Evolutionary conservation across 495 filamentous ascomycete genomes (phyloP), one percentile per base, ranked within the genome.

Genomic region (Schizothecium vesticola): DNA sequence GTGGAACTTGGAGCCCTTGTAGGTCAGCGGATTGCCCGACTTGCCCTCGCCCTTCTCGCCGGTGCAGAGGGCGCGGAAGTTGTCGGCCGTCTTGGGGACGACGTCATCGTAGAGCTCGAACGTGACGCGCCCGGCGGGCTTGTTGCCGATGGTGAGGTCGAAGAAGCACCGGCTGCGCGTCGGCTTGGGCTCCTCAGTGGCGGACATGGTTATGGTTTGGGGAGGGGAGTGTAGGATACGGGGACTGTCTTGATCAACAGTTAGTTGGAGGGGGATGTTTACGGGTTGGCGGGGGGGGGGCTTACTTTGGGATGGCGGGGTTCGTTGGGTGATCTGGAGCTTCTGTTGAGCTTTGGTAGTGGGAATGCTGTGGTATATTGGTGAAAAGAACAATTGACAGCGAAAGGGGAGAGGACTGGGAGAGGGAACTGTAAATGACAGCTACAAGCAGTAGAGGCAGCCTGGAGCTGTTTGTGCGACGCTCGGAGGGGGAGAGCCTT

Each of bases 1-100:
- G 85, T 99, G 95, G 89, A 99, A 99, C 68, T 68, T 77, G 65
- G 91, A 94, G 75, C 90, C 92, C 81, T 95, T 93, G 89, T 92
- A 99, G 79, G 89, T 90, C 67, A 99, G 84, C 55, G 89, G 91
- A 82, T 96, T 94, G 77, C 93, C 93, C 66, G 86, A 80, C 72
- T 90, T 93, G 61, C 93, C 92, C 60, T 88, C 72, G 28, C 94
- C 94, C 80, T 96, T 89, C 85, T 96, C 91, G 57, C 86, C 87
- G n/a, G 92, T 97, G 86, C 95, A 98, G 61, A 99, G 89, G 69
- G 89, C 88, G 79, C 92, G 92, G 87, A 99, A 99, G 86, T 98
- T 99, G 77, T 91, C 88, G 72, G 91, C 91, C 43, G 95, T 98
- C 84, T 94, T 97, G 76, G 95, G 96, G 60, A 96, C 92, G 64